Base-by-base conservation (phyloP, 2,329 filamentous ascomycete genomes). In the Diaporthe aspalathi region DNA sequence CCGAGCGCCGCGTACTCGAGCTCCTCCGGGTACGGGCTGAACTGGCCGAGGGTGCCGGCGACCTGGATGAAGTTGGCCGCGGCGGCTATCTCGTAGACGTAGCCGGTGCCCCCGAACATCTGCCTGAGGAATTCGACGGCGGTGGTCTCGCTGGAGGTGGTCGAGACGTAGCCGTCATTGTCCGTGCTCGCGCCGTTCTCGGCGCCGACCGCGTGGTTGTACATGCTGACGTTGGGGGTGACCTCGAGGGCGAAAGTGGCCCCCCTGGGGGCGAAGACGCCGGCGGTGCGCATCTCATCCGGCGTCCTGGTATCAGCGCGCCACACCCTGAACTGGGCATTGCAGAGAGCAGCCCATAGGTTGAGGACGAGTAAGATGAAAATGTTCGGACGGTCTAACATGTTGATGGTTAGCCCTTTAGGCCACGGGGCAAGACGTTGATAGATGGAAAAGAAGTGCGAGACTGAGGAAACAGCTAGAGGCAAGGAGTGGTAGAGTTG, bases 41-140 rank as follows among this genome's bases (percentile, higher is more conserved):
- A 62, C 40, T 62, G 24, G 2, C 57, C 40, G 17, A 62, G 57
- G 17, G 57, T 62, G 17, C 57, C 57, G 5, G 57, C 24, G 40
- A 62, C 57, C 57, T 62, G 57, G 57, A 62, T 47, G 17, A 62
- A 62, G 40, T 62, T 62, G 57, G 57, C 57, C 17, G 57, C 17
- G 16, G 57, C 57, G 5, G 57, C 57, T 32, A 62, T 62, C 57
- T 62, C 40, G 14, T 62, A 62, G 57, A 62, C 40, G 17, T 62
- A 62, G 57, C 57, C 40, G 40, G 40, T 62, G 24, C 40, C 57
- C 9, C 24, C 17, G 5, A 62, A 62, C 40, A 62, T 62, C 24
- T 32, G 24, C 16, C 17, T 16, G 57, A 62, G 57, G 57, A 62
- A 62, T 16, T 14, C 14, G 40, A 62, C 16, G 16, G 57, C 57